These are phyloP conservation scores for Kluyveromyces dobzhanskii DNA, from an alignment of 805 yeast species.

Conservation along the genomic window DNA sequence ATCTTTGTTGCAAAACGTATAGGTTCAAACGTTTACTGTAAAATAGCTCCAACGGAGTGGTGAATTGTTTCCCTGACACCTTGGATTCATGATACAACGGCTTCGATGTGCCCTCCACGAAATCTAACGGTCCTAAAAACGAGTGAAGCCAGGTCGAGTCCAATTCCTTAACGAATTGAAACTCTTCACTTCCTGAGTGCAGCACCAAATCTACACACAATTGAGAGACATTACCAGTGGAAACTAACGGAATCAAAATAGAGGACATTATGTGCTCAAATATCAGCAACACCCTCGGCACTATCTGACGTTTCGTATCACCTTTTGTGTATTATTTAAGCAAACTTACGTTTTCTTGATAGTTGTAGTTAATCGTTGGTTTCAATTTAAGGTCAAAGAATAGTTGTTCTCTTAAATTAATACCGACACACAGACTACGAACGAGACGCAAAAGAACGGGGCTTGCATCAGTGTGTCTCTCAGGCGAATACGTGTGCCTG, in stretches of 20 bases:
- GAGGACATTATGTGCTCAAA: slow-evolving; percentile 32
- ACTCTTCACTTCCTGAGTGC: slow-evolving; percentile 42
- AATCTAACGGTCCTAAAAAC: slow-evolving; percentile 73
- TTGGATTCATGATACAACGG: slow-evolving; percentile 10
- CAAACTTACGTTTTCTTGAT: no score
- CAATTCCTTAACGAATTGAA: slow-evolving; percentile 44
- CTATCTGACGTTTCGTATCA: no score
- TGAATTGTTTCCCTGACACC: slow-evolving; percentile 24
- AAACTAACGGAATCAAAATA: slow-evolving; percentile 68
- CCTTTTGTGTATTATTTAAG: no score
- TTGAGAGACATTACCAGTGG: slow-evolving; percentile 89
- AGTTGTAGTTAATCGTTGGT: no score
- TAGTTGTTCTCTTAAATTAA: no score
- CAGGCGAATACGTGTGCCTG: no score
- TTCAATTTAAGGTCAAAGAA: no score
- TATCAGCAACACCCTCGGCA: no score
- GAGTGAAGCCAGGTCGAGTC: slow-evolving; percentile 65
- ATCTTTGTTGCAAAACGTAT: slow-evolving; percentile 68
- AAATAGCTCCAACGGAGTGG: slow-evolving; percentile 63
- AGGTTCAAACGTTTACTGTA: slow-evolving; percentile 33
- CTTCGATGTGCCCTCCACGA: slow-evolving; percentile 17
- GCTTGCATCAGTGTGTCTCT: no score
- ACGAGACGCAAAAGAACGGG: no score
- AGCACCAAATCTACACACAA: slow-evolving; percentile 64
- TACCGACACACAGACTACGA: no score